Conservation (phyloP, 257 asterid genomes). For the Euphrasia confusa region DNA sequence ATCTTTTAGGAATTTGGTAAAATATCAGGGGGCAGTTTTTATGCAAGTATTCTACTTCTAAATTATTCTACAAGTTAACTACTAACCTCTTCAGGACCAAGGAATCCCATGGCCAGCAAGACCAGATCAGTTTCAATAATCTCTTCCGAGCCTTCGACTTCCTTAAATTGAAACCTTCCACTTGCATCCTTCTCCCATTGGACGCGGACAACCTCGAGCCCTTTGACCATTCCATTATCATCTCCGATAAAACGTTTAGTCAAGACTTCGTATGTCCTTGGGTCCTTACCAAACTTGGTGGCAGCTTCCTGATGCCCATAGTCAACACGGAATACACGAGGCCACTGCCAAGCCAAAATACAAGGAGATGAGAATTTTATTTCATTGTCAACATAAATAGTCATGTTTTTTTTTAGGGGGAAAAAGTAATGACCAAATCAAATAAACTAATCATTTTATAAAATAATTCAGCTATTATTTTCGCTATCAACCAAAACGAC, state of each 20-base stretch:
- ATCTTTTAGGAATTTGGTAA: not conserved
- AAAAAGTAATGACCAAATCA: not conserved
- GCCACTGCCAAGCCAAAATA: conserved; percentile 65
- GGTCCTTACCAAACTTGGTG: conserved; percentile 89
- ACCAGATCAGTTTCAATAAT: conserved; percentile 80
- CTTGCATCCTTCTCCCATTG: conserved; percentile 87
- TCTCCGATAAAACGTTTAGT: conserved; percentile 87
- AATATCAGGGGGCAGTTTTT: not conserved
- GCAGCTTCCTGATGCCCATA: conserved; percentile 98
- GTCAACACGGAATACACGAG: conserved; percentile 87
- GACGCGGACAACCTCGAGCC: conserved; percentile 73
- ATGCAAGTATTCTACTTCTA: not conserved
- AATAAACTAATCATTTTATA: not conserved
- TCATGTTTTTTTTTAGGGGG: not conserved
- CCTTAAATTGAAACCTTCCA: conserved; percentile 85
- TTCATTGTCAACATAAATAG: not conserved
- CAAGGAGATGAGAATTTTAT: not conserved
- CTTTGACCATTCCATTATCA: conserved; percentile 73
- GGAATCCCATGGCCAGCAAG: conserved; percentile 97
- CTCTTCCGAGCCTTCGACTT: conserved; percentile 95
- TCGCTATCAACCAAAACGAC: no score
- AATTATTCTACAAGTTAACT: not conserved
- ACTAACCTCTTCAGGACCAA: conserved; percentile 96
- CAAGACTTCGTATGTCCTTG: conserved; percentile 88
- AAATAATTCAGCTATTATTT: not conserved